A percentile compares a stretch with the other conserved stretches of the same genome.
Conservation (phyloP, 345 rosid species). For the Aegle marmelos region DNA sequence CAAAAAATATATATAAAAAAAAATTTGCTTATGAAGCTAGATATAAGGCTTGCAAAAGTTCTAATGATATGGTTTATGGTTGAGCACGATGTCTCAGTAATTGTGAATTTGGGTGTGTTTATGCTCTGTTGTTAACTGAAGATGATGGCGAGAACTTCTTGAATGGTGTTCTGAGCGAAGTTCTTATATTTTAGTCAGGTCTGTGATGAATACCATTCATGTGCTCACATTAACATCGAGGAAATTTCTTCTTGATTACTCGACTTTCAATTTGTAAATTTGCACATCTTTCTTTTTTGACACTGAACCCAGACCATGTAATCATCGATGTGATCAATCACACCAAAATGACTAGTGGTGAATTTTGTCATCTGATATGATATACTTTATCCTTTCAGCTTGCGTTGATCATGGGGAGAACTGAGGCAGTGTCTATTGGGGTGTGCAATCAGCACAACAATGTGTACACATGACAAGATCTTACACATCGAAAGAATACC, state of each 20-base stretch:
- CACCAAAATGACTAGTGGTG: not conserved
- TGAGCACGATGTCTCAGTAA: not conserved
- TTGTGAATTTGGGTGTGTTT: not conserved
- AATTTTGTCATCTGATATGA: not conserved
- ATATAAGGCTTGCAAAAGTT: no score
- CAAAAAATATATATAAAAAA: no score
- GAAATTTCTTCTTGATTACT: not conserved
- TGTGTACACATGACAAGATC: not conserved
- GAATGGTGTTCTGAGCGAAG: not conserved
- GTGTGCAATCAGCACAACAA: not conserved
- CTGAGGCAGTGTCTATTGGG: constrained; percentile 12
- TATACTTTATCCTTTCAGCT: constrained; percentile 25
- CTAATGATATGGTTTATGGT: not conserved
- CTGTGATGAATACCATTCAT: not conserved
- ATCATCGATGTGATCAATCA: not conserved
- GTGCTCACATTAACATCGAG: not conserved
- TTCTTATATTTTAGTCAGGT: not conserved
- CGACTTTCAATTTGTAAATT: not conserved
- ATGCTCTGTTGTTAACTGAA: not conserved
- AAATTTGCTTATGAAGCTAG: not conserved
- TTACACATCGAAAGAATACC: not conserved
- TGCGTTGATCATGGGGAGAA: constrained; percentile 29
- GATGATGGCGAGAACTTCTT: not conserved
- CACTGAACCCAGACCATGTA: not conserved
- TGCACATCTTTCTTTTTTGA: not conserved